Evolutionary conservation across 352 stramenopile species (phyloP), one percentile per base, ranked within the genome.

Genomic region (Pythium monospermum): DNA sequence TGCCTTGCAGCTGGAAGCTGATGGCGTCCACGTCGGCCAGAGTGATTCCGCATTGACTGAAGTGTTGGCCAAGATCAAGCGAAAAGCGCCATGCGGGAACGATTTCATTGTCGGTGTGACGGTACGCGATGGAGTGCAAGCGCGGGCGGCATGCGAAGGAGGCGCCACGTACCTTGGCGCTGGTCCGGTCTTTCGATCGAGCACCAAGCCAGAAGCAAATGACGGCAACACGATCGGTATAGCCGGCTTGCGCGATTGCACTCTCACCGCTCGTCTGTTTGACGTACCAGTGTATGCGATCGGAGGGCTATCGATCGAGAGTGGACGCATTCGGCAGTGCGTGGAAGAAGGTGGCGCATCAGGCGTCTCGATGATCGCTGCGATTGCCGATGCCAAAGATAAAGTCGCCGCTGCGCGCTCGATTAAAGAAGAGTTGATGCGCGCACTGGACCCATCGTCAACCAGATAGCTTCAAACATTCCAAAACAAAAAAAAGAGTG

Each of bases 1-100:
- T 23, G 73, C 73, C 7, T 57, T 83, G 19, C 41, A 64, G 50
- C 59, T 83, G 8, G 57, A 64, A 12, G 73, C 73, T 0, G 73
- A 85, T 31, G 73, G 73, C 1, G 64, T 79, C 12, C 73, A 85
- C 39, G 61, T 85, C n/a, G 73, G 73, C 0, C 73, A 85, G 49
- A 64, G 63, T 10, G 73, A 85, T 36, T 31, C 54, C 3, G 49
- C 55, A 5, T 44, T 74, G 35, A 41, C 60, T 13, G 58, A 58
- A 28, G 46, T 54, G 25, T 41, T 55, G 18, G 33, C 35, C 15
- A 60, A 49, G 4, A n/a, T 57, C 11, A 21, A 30, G 3, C n/a
- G n/a, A n/a, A n/a, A n/a, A n/a, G 6, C 18, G 2, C 19, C 23
- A 15, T 21, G 33, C 21, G 30, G 48, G 10, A 47, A 53, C 31